Evolutionary conservation across 2,329 filamentous ascomycete genomes (phyloP).

Genomic region (Trichoderma endophyticum): DNA sequence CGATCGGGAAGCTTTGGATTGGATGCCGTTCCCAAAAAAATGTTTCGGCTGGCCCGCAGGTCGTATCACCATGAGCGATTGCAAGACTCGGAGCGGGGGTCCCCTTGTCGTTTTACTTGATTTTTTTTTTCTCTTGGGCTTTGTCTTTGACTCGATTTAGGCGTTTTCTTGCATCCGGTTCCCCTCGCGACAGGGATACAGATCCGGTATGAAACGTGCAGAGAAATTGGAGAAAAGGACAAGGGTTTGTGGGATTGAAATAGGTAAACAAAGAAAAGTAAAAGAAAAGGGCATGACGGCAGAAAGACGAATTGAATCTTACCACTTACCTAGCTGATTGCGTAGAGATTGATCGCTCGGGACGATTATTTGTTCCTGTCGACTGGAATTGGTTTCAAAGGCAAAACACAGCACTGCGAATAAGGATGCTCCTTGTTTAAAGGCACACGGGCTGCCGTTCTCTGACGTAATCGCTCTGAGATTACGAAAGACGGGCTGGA

Average conservation of each 20-base stretch:
- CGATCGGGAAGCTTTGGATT: background rate
- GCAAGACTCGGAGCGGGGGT: background rate
- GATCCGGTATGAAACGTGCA: constrained; percentile 11
- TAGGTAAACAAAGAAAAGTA: background rate
- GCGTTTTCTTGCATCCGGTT: background rate
- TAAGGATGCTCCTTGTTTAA: constrained; percentile 1
- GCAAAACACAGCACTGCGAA: background rate
- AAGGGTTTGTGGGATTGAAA: background rate
- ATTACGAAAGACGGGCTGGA: background rate
- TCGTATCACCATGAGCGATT: background rate
- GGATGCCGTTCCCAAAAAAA: background rate
- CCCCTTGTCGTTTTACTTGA: background rate
- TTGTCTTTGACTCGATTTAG: background rate
- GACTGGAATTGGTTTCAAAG: background rate
- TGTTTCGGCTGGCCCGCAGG: constrained; percentile 10
- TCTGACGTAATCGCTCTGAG: constrained; percentile 11
- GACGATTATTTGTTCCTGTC: background rate
- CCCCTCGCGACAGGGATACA: constrained; percentile 11
- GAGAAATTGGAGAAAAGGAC: constrained; percentile 4
- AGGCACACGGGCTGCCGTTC: background rate
- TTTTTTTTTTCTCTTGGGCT: background rate
- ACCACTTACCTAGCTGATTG: background rate
- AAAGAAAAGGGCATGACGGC: background rate
- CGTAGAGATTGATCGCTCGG: no score
- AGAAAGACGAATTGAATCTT: background rate